Conservation (phyloP, 1,284 basidiomycete genomes). For the Leccinum subspadiceum region DNA sequence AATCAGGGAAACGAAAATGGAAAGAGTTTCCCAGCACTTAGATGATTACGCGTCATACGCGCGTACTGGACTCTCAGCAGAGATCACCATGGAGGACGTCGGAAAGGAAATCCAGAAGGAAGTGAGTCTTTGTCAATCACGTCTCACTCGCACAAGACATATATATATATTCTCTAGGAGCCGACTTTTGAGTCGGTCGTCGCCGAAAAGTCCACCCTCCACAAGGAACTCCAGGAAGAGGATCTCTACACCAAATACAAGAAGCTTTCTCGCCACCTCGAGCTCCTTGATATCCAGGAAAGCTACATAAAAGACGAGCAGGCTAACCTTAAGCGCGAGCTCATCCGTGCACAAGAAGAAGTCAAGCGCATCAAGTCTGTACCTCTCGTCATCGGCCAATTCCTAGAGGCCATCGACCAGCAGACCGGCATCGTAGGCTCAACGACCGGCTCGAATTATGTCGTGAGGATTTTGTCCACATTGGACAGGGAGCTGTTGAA, state of each 20-base stretch:
- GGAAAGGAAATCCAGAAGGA: slow-evolving; percentile 84
- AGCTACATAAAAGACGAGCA: slow-evolving; percentile 99
- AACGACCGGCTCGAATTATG: slow-evolving; percentile 98
- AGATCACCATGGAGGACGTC: slow-evolving; percentile 65
- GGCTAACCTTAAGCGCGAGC: slow-evolving; percentile 95
- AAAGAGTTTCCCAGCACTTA: slow-evolving; percentile 26
- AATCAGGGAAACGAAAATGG: slow-evolving; percentile 16
- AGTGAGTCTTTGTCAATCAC: slow-evolving; percentile 44
- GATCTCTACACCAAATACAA: slow-evolving; percentile 96
- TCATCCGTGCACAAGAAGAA: slow-evolving; percentile 98
- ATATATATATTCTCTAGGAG: slow-evolving; percentile 53
- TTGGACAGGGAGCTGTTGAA: slow-evolving; percentile 97
- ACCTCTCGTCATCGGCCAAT: slow-evolving; percentile 99
- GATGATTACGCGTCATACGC: slow-evolving; percentile 34
- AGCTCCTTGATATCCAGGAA: slow-evolving; percentile 94
- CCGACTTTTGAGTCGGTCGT: slow-evolving; percentile 87
- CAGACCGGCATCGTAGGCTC: slow-evolving; percentile 97
- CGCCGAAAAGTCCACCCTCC: slow-evolving; percentile 83
- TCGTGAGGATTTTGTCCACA: slow-evolving; percentile 96
- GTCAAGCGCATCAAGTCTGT: slow-evolving; percentile 99
- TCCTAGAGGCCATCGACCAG: slow-evolving; percentile 98
- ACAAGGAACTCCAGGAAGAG: slow-evolving; percentile 86
- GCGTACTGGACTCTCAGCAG: slow-evolving; percentile 14
- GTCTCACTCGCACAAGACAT: neutral
- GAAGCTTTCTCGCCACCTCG: slow-evolving; percentile 88